Percentiles rank a stretch among this genome's conserved stretches.
Conservation (phyloP, 257 asterid species). For the Primulina eburnea region DNA sequence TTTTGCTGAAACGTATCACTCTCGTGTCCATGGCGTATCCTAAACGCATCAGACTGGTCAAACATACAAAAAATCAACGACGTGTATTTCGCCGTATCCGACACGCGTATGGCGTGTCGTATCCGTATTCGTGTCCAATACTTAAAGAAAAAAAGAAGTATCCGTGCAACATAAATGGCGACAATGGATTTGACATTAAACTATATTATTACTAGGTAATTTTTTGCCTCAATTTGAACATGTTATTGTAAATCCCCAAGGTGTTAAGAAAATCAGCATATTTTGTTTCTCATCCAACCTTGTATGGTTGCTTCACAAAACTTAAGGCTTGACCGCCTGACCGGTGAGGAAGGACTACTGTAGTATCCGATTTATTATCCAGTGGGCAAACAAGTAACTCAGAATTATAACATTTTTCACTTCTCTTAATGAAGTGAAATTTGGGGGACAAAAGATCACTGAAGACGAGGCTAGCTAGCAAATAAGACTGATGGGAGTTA, state of each 20-base stretch:
- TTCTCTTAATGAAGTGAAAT: conserved; percentile 55
- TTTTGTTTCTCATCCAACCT: background rate
- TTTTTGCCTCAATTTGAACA: background rate
- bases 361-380: conserved; percentile 58
- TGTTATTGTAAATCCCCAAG: too few species aligned
- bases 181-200: background rate
- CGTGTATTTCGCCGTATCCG: too few species aligned
- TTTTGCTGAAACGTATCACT: too few species aligned
- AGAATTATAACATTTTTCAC: conserved; percentile 82
- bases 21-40: too few species aligned
- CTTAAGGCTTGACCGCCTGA: conserved; percentile 38
- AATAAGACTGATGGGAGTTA: background rate
- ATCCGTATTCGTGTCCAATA: too few species aligned
- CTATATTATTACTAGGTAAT: background rate
- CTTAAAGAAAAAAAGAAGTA: too few species aligned
- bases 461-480: background rate
- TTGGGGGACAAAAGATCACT: background rate
- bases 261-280: background rate
- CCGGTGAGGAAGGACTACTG: conserved; percentile 75
- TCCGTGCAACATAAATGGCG: background rate
- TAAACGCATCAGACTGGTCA: too few species aligned
- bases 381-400: conserved; percentile 80
- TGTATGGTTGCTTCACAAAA: background rate
- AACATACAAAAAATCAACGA: too few species aligned
- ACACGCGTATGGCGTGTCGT: too few species aligned